Conservation (phyloP, 2,329 filamentous ascomycete genomes). For the Colletotrichum sp. region DNA sequence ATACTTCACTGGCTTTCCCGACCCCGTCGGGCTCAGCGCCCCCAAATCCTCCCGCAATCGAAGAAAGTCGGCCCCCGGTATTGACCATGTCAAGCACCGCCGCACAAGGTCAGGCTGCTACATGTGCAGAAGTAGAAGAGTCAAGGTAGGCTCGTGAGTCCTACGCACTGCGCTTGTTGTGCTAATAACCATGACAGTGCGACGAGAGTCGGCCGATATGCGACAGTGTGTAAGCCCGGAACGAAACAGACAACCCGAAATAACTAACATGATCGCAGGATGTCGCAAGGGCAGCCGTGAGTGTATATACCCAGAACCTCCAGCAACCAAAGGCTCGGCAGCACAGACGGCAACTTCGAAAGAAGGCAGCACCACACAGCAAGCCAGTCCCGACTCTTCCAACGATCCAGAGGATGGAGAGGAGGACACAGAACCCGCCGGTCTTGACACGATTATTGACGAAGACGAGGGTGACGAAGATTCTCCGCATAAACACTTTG, state of each 20-base stretch:
- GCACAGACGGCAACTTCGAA: conserved; percentile 39
- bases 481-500: conserved; percentile 18
- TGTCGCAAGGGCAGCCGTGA: conserved; percentile 92
- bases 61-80: conserved; percentile 54
- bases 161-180: neutral
- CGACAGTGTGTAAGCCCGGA: conserved; percentile 62
- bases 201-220: conserved; percentile 89
- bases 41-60: conserved; percentile 55
- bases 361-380: conserved; percentile 41
- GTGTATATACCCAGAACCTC: conserved; percentile 84
- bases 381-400: conserved; percentile 58
- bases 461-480: conserved; percentile 50
- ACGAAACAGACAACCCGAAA: conserved; percentile 14
- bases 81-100: conserved; percentile 87
- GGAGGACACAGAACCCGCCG: conserved; percentile 38
- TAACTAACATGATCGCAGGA: conserved; percentile 54
- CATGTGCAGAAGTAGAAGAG: conserved; percentile 86
- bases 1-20: conserved; percentile 56
- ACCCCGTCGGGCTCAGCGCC: conserved; percentile 53
- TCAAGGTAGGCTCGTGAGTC: conserved; percentile 65
- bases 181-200: conserved; percentile 63
- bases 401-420: conserved; percentile 57
- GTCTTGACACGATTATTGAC: conserved; percentile 60
- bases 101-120: conserved; percentile 93
- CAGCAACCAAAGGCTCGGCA: conserved; percentile 46